A percentile compares a stretch with the other conserved stretches of the same genome.
phyloP scores from a whole-genome alignment of 208 protist species.

The Trichomonas tenax region DNA sequence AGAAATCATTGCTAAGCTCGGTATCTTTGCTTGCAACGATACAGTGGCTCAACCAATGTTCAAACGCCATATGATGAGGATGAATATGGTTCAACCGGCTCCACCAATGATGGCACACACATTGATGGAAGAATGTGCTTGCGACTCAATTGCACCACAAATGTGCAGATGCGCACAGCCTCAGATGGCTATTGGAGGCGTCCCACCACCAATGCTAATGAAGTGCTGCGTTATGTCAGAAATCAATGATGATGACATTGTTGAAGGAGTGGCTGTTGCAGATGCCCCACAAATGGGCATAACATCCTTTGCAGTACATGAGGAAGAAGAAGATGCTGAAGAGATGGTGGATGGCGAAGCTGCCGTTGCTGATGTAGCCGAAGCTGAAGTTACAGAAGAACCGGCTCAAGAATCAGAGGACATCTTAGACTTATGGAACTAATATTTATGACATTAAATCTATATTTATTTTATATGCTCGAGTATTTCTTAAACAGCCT shows the following conservation, averaged over 20 bases:
- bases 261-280: neutral
- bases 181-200: no score
- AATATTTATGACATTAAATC: neutral
- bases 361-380: neutral
- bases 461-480: no score
- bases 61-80: neutral
- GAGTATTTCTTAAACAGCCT: no score
- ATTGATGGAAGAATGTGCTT: neutral
- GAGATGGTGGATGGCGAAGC: no score
- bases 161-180: neutral
- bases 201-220: neutral
- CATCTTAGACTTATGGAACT: neutral
- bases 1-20: neutral
- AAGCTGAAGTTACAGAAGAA: neutral
- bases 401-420: neutral
- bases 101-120: neutral
- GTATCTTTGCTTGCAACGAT: neutral
- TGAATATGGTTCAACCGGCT: neutral
- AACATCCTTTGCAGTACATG: neutral
- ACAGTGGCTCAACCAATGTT: neutral
- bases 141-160: neutral
- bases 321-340: neutral
- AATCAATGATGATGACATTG: neutral
- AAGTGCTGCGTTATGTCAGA: neutral
- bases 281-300: no score